Base-by-base conservation (phyloP, 305 asterid genomes). In the Stenogyne calaminthoides region DNA sequence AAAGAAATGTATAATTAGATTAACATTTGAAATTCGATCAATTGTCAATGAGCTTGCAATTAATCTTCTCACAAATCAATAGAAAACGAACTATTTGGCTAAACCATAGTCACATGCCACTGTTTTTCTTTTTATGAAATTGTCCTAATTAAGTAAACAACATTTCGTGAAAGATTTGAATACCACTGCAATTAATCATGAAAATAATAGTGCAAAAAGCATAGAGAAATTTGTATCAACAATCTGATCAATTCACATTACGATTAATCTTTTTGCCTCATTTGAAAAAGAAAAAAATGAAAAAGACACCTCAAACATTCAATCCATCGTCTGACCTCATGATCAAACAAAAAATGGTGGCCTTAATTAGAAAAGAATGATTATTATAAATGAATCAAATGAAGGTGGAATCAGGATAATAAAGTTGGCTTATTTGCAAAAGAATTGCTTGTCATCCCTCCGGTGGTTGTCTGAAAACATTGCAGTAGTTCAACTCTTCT, bases 311-410 rank as follows among this genome's bases (percentile, higher is more conserved):
- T 44, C 19, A 6, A 47, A 7, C 16, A 4, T 44, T 12, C 10
- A 44, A 44, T 44, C 16, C n/a, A 14, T 47, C 2, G 18, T 1
- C 1, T 5, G 25, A 22, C 25, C 25, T 29, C 5, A 29, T 29
- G 34, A 1, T 3, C 34, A 29, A 29, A 1, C 5, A 1, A 9
- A 49, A 0, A 20, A n/a, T 19, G 5, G 22, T 51, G 16, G 57
- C 58, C 9, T 37, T 10, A 25, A 22, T 25, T 25, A 54, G 10
- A 15, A 55, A 66, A 44, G 20, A 74, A 46, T 74, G 62, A 34
- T 46, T 40, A 34, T 11, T 19, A 36, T 10, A 46, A 58, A 67
- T 9, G 64, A 75, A 59, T 75, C 37, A 15, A 67, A 19, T 47
- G 32, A 0, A 27, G 4, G 4, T 27, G 32, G 32, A 27, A 27